Conservation (phyloP, 129 eudicot genomes). For the Artemisia argyi region DNA sequence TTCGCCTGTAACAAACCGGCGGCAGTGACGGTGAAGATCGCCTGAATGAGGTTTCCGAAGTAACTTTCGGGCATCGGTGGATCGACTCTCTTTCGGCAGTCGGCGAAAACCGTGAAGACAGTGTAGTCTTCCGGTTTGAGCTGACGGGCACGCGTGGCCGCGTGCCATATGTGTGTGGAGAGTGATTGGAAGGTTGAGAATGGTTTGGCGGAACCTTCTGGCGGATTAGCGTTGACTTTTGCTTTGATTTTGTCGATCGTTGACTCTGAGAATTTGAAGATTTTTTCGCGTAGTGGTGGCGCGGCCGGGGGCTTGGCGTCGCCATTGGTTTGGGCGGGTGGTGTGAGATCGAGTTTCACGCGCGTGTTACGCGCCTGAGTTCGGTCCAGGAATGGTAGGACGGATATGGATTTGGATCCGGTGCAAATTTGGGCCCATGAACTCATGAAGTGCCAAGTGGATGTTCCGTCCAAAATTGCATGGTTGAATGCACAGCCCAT, state of each 20-base stretch:
- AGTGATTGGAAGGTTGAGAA: conserved; percentile 96
- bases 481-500: conserved; percentile 96
- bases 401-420: conserved; percentile 65
- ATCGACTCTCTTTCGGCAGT: conserved; percentile 86
- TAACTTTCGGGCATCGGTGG: conserved; percentile 97
- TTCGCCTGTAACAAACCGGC: conserved; percentile 68
- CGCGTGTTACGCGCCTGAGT: conserved; percentile 87
- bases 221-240: conserved; percentile 46
- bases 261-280: conserved; percentile 81
- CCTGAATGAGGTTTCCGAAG: conserved; percentile 95
- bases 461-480: conserved; percentile 85
- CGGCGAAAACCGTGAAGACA: conserved; percentile 93
- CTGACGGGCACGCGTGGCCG: conserved; percentile 75
- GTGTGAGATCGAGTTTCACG: conserved; percentile 78
- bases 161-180: conserved; percentile 92
- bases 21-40: conserved; percentile 88
- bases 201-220: conserved; percentile 53
- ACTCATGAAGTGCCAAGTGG: conserved; percentile 99
- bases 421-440: conserved; percentile 88
- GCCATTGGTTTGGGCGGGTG: conserved; percentile 55
- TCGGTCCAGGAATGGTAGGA: conserved; percentile 84
- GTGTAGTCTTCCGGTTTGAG: conserved; percentile 87
- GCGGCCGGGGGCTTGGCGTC: conserved; percentile 26
- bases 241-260: conserved; percentile 70
- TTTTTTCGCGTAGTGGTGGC: conserved; percentile 62